Evolutionary conservation across 73 alveolate species (phyloP).

Genomic region (Paramecium octaurelia): DNA sequence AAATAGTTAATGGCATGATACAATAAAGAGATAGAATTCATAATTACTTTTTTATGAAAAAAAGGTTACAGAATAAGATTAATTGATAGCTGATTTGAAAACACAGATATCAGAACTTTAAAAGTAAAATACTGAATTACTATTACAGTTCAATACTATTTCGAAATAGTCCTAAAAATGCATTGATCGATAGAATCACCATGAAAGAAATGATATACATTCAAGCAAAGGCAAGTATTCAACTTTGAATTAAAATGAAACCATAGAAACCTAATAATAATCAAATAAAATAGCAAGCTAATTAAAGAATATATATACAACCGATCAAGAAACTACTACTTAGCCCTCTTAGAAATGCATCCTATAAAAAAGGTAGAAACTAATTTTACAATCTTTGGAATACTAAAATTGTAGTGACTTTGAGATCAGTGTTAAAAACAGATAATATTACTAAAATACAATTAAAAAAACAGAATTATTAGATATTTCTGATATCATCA

Average conservation of each 20-base stretch:
- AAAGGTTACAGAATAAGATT: neutral
- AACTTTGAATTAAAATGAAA: neutral
- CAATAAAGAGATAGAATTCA: neutral
- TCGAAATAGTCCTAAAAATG: neutral
- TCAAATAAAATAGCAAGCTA: neutral
- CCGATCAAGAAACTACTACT: neutral
- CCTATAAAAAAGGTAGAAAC: neutral
- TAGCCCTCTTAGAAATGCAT: neutral
- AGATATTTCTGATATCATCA: neutral
- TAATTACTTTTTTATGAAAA: neutral
- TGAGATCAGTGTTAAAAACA: neutral
- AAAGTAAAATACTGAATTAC: neutral
- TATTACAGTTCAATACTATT: neutral
- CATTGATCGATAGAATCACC: neutral
- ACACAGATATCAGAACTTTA: neutral
- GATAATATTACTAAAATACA: neutral
- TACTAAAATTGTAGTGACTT: neutral
- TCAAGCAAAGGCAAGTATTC: neutral
- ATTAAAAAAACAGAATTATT: neutral
- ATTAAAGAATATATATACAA: neutral
- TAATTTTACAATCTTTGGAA: neutral
- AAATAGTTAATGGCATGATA: neutral
- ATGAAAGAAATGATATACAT: neutral
- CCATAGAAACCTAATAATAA: neutral
- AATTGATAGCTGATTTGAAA: neutral